Conservation (phyloP, 331 rosid species). For the Prunus yedoensis region DNA sequence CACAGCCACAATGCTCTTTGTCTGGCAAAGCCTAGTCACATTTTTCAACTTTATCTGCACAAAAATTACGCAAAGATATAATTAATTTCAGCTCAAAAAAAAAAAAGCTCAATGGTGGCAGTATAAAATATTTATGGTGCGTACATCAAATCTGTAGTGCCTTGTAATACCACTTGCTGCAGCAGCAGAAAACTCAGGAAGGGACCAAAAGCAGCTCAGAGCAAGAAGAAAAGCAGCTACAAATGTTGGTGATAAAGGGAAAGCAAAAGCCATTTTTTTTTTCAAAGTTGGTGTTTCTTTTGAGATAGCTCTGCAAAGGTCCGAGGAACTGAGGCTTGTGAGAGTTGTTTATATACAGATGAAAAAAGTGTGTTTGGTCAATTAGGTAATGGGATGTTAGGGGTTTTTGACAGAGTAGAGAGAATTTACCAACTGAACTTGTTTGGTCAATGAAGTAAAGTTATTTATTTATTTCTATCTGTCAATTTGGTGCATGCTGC, state of each 20-base stretch:
- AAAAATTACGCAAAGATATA: not conserved
- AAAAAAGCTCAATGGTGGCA: not conserved
- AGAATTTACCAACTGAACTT: slow-evolving; percentile 14
- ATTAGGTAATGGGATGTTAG: slow-evolving; percentile 11
- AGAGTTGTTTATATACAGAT: slow-evolving; percentile 21
- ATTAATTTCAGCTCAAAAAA: not conserved
- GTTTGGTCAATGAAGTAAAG: too few species aligned
- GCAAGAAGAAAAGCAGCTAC: slow-evolving; percentile 37
- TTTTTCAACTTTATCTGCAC: slow-evolving; percentile 40
- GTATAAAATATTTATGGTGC: not conserved
- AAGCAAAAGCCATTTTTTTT: slow-evolving; percentile 13
- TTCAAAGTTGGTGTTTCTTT: not conserved
- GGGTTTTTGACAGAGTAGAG: not conserved
- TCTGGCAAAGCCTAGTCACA: slow-evolving; percentile 37
- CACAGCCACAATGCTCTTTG: slow-evolving; percentile 40
- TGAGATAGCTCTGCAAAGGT: not conserved
- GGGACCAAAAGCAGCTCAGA: slow-evolving; percentile 28
- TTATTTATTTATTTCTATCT: not conserved
- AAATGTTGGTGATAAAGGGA: slow-evolving; percentile 29
- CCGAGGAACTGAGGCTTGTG: not conserved
- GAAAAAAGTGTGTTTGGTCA: slow-evolving; percentile 8
- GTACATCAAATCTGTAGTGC: slow-evolving; percentile 59
- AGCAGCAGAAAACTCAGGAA: slow-evolving; percentile 30
- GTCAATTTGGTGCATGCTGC: not conserved
- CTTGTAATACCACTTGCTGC: slow-evolving; percentile 47